Conservation (phyloP, 148 eudicot species). For the Dysphania ambrosioides region DNA sequence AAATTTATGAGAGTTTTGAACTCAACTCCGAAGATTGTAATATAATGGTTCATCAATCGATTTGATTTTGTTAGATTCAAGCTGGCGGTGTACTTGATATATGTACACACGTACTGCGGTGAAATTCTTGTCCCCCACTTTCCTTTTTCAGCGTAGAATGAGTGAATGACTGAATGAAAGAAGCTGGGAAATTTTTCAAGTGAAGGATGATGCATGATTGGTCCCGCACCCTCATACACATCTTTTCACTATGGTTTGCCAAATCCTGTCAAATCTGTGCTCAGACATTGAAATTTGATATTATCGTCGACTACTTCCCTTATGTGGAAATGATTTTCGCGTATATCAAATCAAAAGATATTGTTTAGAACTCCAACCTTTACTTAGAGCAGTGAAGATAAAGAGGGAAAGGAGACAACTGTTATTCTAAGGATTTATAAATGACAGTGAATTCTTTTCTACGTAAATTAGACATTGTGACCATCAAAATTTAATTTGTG, state of each 20-base stretch:
- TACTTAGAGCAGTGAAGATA: too few species aligned
- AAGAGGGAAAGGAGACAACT: too few species aligned
- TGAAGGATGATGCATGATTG: neutral
- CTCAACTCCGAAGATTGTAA: neutral
- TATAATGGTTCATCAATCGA: neutral
- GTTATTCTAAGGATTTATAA: too few species aligned
- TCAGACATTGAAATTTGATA: neutral
- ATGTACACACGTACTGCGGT: neutral
- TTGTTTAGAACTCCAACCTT: too few species aligned
- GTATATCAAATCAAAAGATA: neutral
- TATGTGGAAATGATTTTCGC: neutral
- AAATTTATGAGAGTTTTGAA: too few species aligned
- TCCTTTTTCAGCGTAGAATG: neutral
- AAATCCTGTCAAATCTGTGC: slow-evolving; percentile 1
- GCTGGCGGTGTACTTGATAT: slow-evolving; percentile 1
- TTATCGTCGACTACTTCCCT: too few species aligned
- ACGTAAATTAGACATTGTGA: too few species aligned
- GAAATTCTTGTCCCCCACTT: neutral
- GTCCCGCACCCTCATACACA: neutral
- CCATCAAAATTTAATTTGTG: too few species aligned
- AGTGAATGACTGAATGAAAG: too few species aligned
- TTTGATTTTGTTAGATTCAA: neutral
- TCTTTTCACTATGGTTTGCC: neutral
- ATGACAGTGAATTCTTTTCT: too few species aligned
- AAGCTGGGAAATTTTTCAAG: neutral